These are phyloP conservation scores for Dissoconium aciculare DNA, from an alignment of 2,329 filamentous ascomycete species.

Conservation along the genomic window DNA sequence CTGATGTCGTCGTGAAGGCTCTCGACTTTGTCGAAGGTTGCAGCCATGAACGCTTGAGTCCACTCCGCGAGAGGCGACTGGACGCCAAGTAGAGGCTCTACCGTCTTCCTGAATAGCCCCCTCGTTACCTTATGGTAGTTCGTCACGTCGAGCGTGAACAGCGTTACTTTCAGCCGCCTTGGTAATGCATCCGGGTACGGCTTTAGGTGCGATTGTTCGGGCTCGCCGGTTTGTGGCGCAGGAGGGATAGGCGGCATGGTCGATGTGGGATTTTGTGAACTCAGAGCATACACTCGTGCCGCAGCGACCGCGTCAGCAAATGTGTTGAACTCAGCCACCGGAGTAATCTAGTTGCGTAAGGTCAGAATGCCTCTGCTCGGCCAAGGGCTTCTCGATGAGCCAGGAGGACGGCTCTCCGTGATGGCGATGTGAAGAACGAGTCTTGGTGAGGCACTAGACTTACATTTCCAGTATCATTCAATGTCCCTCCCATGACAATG, in stretches of 20 bases:
- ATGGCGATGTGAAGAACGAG: not conserved
- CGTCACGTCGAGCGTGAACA: constrained; percentile 38
- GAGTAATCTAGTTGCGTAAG: constrained; percentile 41
- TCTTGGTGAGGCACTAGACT: constrained; percentile 5
- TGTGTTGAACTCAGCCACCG: constrained; percentile 87
- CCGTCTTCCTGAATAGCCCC: constrained; percentile 24
- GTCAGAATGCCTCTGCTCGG: constrained; percentile 18
- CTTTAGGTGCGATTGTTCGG: constrained; percentile 16
- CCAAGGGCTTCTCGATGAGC: constrained; percentile 27
- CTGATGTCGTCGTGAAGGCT: constrained; percentile 24
- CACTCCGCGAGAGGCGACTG: constrained; percentile 33
- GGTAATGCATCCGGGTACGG: constrained; percentile 30
- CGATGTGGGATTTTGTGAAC: constrained; percentile 47
- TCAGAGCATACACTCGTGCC: constrained; percentile 35
- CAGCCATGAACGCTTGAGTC: constrained; percentile 30
- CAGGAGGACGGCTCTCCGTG: constrained; percentile 23
- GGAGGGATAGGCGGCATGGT: constrained; percentile 60
- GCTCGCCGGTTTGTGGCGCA: constrained; percentile 15
- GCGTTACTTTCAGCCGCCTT: constrained; percentile 28
- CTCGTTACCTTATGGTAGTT: constrained; percentile 29
- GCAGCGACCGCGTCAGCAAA: constrained; percentile 56
- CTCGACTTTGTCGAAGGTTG: constrained; percentile 33
- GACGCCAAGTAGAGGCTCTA: constrained; percentile 14
- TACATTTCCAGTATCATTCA: constrained; percentile 64
- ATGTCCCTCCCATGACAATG: constrained; percentile 85